Evolutionary conservation across 2,329 filamentous ascomycete genomes (phyloP), one percentile per base, ranked within the genome.

Genomic region (Scopulariopsis brevicaulis): DNA sequence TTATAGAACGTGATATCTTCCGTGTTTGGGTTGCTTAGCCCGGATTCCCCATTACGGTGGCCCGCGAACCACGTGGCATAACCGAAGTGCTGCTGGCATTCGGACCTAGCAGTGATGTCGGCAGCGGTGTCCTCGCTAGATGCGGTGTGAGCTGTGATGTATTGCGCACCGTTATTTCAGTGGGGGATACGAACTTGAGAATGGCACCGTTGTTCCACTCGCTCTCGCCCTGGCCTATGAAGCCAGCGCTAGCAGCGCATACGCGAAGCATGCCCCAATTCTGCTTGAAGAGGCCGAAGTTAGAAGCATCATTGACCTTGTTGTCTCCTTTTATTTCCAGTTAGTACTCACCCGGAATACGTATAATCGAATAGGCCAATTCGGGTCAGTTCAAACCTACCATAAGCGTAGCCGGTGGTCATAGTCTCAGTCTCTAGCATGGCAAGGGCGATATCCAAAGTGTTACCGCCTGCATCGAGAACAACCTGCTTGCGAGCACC

Each of bases 221-320:
- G 43, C 11, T 57, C 1, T 11, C 32, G 32, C 55, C 61, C 58
- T 67, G 52, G 5, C 65, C 65, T 7, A 55, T 12, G 53, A 68
- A 68, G 20, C 62, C 59, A 25, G 58, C 59, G 5, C 59, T 54
- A 11, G 63, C 63, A 14, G 63, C 64, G 53, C 64, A 70, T 15
- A 60, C 59, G 18, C 66, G 60, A 48, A 67, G 60, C 59, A 68
- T 67, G 56, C 60, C 62, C 65, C 65, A 67, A 54, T 68, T 68
- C 58, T 68, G 67, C 63, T 68, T 68, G 64, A 68, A 67, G 40
- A 68, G 60, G 24, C 67, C 67, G 53, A 68, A 68, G 59, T 68
- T 69, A 55, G 67, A 63, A 5, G 62, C 58, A 18, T 68, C 67
- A 18, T 64, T 62, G 10, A 53, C 58, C 54, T 69, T 69, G 48